These are phyloP conservation scores for Trichoderma polysporum DNA, from an alignment of 2,329 filamentous ascomycete species.

Conservation along the genomic window DNA sequence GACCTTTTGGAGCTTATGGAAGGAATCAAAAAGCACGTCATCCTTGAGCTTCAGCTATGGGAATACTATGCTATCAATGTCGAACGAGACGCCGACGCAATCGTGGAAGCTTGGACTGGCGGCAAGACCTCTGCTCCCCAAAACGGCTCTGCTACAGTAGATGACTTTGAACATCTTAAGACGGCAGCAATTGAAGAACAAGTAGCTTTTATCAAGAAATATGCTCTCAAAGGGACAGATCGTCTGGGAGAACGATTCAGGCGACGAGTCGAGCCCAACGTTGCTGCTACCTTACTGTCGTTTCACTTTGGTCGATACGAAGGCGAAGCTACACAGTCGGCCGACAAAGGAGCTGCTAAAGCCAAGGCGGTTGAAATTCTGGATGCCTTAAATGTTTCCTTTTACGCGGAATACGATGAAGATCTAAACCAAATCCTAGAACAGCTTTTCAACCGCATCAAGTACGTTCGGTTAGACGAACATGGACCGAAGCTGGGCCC, in stretches of 20 bases:
- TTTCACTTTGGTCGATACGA: constrained; percentile 61
- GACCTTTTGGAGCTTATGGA: constrained; percentile 83
- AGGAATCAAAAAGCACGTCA: constrained; percentile 75
- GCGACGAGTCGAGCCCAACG: constrained; percentile 65
- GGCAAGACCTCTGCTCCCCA: constrained; percentile 58
- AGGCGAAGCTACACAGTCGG: constrained; percentile 41
- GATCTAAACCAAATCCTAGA: constrained; percentile 82
- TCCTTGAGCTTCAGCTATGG: constrained; percentile 80
- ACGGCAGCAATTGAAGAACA: constrained; percentile 47
- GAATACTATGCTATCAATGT: constrained; percentile 89
- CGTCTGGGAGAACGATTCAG: constrained; percentile 78
- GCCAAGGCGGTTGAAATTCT: constrained; percentile 63
- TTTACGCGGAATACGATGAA: constrained; percentile 88
- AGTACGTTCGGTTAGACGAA: constrained; percentile 90
- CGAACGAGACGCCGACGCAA: constrained; percentile 66
- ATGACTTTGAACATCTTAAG: constrained; percentile 47
- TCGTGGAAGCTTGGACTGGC: constrained; percentile 69
- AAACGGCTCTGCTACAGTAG: constrained; percentile 31
- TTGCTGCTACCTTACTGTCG: constrained; percentile 58
- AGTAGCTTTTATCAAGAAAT: constrained; percentile 63
- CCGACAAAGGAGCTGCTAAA: constrained; percentile 51
- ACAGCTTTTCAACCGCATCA: constrained; percentile 90
- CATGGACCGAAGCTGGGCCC: constrained; percentile 84
- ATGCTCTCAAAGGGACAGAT: constrained; percentile 70
- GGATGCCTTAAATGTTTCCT: constrained; percentile 80